Evolutionary conservation across 805 yeast species (phyloP).

Genomic region (Hemisphaericaspora nanyangensis): DNA sequence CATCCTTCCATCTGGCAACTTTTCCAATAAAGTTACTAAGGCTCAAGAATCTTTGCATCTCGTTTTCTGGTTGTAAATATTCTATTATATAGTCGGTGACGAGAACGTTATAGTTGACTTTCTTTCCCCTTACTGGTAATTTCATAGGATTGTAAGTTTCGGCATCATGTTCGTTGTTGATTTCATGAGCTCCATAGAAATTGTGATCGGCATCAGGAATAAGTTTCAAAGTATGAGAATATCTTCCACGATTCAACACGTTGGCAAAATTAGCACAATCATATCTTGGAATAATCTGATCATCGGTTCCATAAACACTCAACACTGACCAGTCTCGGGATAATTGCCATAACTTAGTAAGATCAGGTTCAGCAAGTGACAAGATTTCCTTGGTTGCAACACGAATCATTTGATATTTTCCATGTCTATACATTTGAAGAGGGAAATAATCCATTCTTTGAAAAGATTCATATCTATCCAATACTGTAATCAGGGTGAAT

Average conservation of each 20-base stretch:
- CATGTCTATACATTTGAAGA: conserved; percentile 40
- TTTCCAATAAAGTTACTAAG: conserved; percentile 31
- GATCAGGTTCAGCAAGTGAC: conserved; percentile 47
- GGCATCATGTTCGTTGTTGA: conserved; percentile 29
- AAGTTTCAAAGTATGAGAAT: conserved; percentile 47
- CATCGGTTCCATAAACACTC: conserved; percentile 69
- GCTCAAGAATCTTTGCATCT: conserved; percentile 49
- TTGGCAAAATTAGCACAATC: conserved; percentile 63
- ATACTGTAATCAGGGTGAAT: conserved; percentile 48
- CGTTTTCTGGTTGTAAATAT: conserved; percentile 47
- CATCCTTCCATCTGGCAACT: conserved; percentile 53
- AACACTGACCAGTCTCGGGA: conserved; percentile 50
- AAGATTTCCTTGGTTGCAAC: conserved; percentile 49
- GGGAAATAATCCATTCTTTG: conserved; percentile 11
- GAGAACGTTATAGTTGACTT: conserved; percentile 55
- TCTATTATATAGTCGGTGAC: conserved; percentile 49
- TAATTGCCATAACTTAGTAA: conserved; percentile 37
- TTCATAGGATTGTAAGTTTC: conserved; percentile 32
- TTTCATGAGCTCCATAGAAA: conserved; percentile 52
- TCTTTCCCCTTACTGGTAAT: conserved; percentile 43
- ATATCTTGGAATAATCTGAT: conserved; percentile 57
- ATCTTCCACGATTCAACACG: conserved; percentile 48
- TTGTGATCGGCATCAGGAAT: conserved; percentile 78
- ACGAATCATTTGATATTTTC: conserved; percentile 38
- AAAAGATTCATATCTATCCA: conserved; percentile 33